These are phyloP conservation scores for Xylaria sp. DNA, from an alignment of 2,329 filamentous ascomycete genomes.

Conservation along the genomic window DNA sequence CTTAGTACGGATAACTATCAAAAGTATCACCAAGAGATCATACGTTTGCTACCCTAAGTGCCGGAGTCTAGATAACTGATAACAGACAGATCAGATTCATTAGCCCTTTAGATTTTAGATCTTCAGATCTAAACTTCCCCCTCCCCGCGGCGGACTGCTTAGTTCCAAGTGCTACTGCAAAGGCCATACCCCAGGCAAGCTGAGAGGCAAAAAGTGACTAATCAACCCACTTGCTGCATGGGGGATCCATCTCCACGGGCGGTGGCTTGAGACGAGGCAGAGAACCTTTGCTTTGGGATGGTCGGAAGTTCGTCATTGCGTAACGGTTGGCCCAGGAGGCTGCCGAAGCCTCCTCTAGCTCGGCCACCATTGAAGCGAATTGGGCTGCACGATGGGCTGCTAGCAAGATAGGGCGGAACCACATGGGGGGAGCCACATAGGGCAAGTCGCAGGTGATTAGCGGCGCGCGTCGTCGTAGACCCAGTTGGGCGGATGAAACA, in stretches of 20 bases:
- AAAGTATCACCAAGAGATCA: not conserved
- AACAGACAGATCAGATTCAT: not conserved
- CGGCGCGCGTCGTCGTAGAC: slow-evolving; percentile 7
- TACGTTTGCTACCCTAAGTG: not conserved
- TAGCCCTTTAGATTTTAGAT: not conserved
- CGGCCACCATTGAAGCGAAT: slow-evolving; percentile 23
- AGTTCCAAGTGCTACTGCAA: slow-evolving; percentile 1
- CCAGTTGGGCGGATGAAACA: slow-evolving; percentile 26
- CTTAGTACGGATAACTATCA: slow-evolving; percentile 1
- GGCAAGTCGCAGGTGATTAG: not conserved
- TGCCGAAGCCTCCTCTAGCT: slow-evolving; percentile 23
- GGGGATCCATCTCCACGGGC: slow-evolving; percentile 11
- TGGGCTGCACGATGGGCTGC: slow-evolving; percentile 5
- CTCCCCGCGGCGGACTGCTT: slow-evolving; percentile 1
- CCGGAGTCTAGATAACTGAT: not conserved
- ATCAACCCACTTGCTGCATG: slow-evolving; percentile 12
- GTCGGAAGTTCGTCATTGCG: slow-evolving; percentile 4
- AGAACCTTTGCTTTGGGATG: not conserved
- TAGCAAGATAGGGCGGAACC: slow-evolving; percentile 11
- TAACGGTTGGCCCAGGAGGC: slow-evolving; percentile 26
- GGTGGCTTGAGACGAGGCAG: slow-evolving; percentile 28
- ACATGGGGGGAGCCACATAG: slow-evolving; percentile 13
- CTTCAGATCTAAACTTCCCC: not conserved
- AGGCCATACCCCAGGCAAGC: slow-evolving; percentile 31
- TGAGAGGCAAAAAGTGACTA: slow-evolving; percentile 32